Evolutionary conservation across 2,329 filamentous ascomycete species (phyloP).

Genomic region (Pyrenochaeta sp.): DNA sequence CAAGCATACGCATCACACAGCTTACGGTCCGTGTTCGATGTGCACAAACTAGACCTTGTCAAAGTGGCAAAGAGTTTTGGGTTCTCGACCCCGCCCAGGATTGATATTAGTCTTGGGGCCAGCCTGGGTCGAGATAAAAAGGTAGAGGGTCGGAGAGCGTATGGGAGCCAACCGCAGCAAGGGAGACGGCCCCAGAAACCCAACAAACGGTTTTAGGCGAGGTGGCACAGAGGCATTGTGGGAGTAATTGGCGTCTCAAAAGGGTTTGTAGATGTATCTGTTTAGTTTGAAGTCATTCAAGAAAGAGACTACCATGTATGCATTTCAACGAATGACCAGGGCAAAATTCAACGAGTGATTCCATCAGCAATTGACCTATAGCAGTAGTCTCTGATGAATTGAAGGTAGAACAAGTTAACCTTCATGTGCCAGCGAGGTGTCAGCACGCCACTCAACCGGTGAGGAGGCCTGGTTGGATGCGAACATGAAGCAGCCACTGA

Average conservation of each 20-base stretch:
- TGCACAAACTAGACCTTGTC: constrained; percentile 80
- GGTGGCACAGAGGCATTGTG: constrained; percentile 10
- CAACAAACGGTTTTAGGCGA: constrained; percentile 37
- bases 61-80: constrained; percentile 88
- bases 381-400: no score
- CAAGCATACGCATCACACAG: constrained; percentile 93
- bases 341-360: neutral
- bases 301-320: no score
- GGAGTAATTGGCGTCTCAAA: constrained; percentile 24
- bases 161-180: constrained; percentile 78
- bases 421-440: no score
- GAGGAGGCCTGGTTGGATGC: constrained; percentile 10
- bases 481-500: constrained; percentile 1
- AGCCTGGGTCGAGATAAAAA: constrained; percentile 77
- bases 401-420: no score
- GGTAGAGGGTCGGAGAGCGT: constrained; percentile 69
- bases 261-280: constrained; percentile 1
- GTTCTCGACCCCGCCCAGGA: constrained; percentile 76
- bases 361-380: no score
- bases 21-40: constrained; percentile 82
- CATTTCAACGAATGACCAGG: constrained; percentile 1
- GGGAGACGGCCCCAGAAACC: constrained; percentile 62
- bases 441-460: constrained; percentile 16
- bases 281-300: no score
- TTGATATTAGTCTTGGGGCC: constrained; percentile 79